A percentile compares a stretch with the other conserved stretches of the same genome.
Conservation (phyloP, 2,329 filamentous ascomycete species). For the Ceratocystis albifundus region DNA sequence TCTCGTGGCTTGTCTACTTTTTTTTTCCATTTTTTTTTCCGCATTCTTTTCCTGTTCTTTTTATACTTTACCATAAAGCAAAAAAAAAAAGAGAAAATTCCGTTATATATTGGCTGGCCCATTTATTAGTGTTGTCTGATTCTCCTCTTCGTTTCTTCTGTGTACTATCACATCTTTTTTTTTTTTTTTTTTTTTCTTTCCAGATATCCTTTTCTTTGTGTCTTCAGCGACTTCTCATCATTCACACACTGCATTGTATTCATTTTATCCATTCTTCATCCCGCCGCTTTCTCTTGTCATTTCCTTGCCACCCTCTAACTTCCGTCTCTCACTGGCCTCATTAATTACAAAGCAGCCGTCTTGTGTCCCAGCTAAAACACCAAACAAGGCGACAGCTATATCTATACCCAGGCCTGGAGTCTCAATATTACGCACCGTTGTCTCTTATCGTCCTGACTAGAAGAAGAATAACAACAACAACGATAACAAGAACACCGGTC, state of each 20-base stretch:
- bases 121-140: background rate
- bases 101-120: conserved; percentile 16
- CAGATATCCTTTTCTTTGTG: conserved; percentile 11
- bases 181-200: conserved; percentile 1
- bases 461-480: too few relatives aligned
- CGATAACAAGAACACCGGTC: too few relatives aligned
- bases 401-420: background rate
- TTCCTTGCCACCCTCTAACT: background rate
- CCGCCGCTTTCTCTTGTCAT: too few relatives aligned
- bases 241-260: background rate
- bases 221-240: background rate
- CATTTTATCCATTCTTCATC: background rate
- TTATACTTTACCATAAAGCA: conserved; percentile 1
- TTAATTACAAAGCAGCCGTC: background rate
- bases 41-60: conserved; percentile 12
- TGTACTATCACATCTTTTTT: background rate
- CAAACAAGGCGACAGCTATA: background rate
- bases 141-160: conserved; percentile 1
- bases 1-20: background rate
- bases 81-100: background rate
- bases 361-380: background rate
- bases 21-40: background rate
- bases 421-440: too few relatives aligned
- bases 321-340: background rate
- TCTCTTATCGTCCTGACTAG: too few relatives aligned